Evolutionary conservation across 164 flowering plant genomes (phyloP).

Genomic region (Liquidambar formosana): DNA sequence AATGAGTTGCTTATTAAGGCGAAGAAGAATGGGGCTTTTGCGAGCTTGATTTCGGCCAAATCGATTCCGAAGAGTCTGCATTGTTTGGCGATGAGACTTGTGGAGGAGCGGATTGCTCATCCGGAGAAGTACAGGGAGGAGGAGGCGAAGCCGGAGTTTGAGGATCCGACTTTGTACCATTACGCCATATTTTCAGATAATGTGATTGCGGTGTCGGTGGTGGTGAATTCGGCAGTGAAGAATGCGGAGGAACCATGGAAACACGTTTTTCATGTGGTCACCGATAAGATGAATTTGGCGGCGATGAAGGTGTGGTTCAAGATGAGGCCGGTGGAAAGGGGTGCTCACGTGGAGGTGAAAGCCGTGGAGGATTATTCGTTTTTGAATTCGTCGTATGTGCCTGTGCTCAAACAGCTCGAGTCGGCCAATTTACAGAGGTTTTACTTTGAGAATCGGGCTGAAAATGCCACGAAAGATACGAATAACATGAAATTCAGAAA

Average conservation of each 20-base stretch:
- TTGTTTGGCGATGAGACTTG: slow-evolving; percentile 87
- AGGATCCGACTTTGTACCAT: slow-evolving; percentile 80
- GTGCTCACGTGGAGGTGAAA: slow-evolving; percentile 83
- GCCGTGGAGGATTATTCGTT: slow-evolving; percentile 69
- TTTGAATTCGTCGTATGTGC: slow-evolving; percentile 71
- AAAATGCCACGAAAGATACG: slow-evolving; percentile 55
- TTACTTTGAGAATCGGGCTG: slow-evolving; percentile 46
- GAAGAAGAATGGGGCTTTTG: slow-evolving; percentile 78
- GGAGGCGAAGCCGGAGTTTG: slow-evolving; percentile 52
- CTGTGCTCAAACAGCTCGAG: slow-evolving; percentile 64
- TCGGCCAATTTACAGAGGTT: slow-evolving; percentile 42
- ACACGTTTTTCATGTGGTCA: slow-evolving; percentile 89
- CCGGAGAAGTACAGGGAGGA: slow-evolving; percentile 75
- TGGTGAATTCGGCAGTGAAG: slow-evolving; percentile 80
- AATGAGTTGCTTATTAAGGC: slow-evolving; percentile 79
- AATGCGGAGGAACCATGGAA: slow-evolving; percentile 84
- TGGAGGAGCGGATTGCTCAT: slow-evolving; percentile 75
- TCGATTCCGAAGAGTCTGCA: slow-evolving; percentile 90
- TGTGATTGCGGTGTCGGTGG: slow-evolving; percentile 91
- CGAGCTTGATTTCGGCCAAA: slow-evolving; percentile 75
- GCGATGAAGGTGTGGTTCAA: slow-evolving; percentile 96
- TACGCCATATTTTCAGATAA: slow-evolving; percentile 89
- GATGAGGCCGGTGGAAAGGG: slow-evolving; percentile 69
- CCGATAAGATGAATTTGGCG: slow-evolving; percentile 78
- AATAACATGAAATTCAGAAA: slow-evolving; percentile 50